Conservation (phyloP, 1,284 basidiomycete genomes). For the Paramarasmius palmivorus region DNA sequence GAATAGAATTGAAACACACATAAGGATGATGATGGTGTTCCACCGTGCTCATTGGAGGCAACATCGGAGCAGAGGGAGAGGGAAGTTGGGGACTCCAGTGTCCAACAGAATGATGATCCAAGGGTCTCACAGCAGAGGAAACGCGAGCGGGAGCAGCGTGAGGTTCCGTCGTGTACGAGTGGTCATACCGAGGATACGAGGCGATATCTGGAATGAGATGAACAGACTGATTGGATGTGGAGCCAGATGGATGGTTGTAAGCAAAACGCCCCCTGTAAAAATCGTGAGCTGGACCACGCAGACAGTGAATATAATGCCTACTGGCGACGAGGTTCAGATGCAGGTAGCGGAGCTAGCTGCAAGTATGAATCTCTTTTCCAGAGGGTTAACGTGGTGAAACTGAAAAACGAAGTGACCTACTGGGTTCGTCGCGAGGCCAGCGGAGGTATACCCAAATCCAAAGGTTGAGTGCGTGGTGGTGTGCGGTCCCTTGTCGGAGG, state of each 20-base stretch:
- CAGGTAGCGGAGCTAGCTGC: constrained; percentile 38
- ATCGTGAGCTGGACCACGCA: constrained; percentile 10
- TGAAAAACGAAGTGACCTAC: constrained; percentile 32
- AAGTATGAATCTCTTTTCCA: constrained; percentile 19
- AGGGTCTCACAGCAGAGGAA: constrained; percentile 41
- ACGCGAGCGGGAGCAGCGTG: constrained; percentile 39
- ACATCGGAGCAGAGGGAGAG: constrained; percentile 31
- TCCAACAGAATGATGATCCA: constrained; percentile 39
- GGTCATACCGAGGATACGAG: constrained; percentile 55
- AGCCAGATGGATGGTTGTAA: constrained; percentile 40
- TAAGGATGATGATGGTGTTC: constrained; percentile 44
- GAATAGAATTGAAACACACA: constrained; percentile 39
- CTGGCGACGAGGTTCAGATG: constrained; percentile 46
- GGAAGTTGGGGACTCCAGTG: constrained; percentile 48
- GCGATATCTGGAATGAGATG: constrained; percentile 60
- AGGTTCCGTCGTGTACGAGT: constrained; percentile 34
- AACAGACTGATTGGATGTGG: constrained; percentile 40
- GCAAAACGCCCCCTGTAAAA: constrained; percentile 30
- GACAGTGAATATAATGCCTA: constrained; percentile 23
- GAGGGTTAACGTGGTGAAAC: constrained; percentile 17
- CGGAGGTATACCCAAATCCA: constrained; percentile 53
- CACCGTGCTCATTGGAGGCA: constrained; percentile 30
- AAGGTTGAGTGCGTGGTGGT: constrained; percentile 52
- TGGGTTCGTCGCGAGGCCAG: constrained; percentile 53
- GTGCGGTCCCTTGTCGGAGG: constrained; percentile 64